Percentiles rank a stretch among this genome's conserved stretches.
These are phyloP conservation scores for Pachysandra terminalis DNA, from an alignment of 164 flowering plant genomes.

Conservation along the genomic window DNA sequence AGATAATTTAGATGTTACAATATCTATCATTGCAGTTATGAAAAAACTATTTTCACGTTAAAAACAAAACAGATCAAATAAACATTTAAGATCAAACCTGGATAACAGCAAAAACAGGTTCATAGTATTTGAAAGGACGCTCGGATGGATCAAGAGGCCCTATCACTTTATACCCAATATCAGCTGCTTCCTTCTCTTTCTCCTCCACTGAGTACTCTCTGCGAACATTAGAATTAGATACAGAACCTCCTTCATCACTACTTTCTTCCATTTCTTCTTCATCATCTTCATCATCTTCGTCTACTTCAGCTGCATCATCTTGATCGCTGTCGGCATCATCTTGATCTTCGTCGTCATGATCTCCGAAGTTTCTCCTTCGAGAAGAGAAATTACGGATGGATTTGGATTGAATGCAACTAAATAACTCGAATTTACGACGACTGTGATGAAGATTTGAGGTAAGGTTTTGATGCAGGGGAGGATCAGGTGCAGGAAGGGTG, in stretches of 20 bases:
- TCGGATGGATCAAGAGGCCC: slow-evolving; percentile 64
- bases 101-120: slow-evolving; percentile 87
- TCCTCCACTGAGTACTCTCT: slow-evolving; percentile 56
- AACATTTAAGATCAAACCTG: slow-evolving; percentile 48
- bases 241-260: slow-evolving; percentile 13
- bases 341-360: not conserved
- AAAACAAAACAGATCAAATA: not conserved
- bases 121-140: slow-evolving; percentile 57
- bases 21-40: not conserved
- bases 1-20: not conserved
- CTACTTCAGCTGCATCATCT: slow-evolving; percentile 9
- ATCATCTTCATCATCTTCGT: slow-evolving; percentile 18
- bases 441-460: slow-evolving; percentile 8
- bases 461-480: slow-evolving; percentile 4
- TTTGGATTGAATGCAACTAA: not conserved
- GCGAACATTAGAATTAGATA: slow-evolving; percentile 13
- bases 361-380: not conserved
- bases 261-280: slow-evolving; percentile 28
- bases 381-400: slow-evolving; percentile 34
- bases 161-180: slow-evolving; percentile 80
- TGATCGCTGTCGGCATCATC: slow-evolving; percentile 17
- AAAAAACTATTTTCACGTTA: not conserved
- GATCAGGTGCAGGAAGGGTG: not conserved
- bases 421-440: slow-evolving; percentile 7
- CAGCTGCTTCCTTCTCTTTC: slow-evolving; percentile 67